phyloP scores from a whole-genome alignment of 148 eudicot species.

The Camellia sinensis region DNA sequence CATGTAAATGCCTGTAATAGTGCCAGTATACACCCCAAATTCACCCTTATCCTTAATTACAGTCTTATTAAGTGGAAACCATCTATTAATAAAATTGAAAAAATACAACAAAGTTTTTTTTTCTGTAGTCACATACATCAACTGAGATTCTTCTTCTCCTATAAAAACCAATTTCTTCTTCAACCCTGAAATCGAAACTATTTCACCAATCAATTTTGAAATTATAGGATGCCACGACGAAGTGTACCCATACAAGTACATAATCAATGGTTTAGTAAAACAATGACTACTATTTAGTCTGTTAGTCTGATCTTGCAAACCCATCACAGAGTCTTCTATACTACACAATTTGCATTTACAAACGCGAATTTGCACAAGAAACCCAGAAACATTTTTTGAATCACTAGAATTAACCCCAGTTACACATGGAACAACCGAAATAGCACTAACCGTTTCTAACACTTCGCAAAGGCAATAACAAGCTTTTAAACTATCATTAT shows the following conservation, averaged over 20 bases:
- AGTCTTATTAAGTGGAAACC: constrained; percentile 12
- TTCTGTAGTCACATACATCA: constrained; percentile 59
- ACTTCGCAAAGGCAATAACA: constrained; percentile 38
- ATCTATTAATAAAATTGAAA: constrained; percentile 8
- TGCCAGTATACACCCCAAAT: constrained; percentile 65
- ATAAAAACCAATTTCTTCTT: constrained; percentile 70
- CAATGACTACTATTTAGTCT: constrained; percentile 23
- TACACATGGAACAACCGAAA: constrained; percentile 49
- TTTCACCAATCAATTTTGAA: constrained; percentile 44
- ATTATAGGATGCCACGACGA: constrained; percentile 66
- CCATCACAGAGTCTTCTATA: constrained; percentile 14
- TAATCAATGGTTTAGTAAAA: constrained; percentile 31
- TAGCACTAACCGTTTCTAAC: constrained; percentile 63
- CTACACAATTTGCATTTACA: constrained; percentile 58
- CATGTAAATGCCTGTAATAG: constrained; percentile 62
- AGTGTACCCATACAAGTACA: constrained; percentile 57
- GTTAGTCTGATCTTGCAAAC: constrained; percentile 1
- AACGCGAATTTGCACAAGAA: constrained; percentile 48
- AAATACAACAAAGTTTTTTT: constrained; percentile 35
- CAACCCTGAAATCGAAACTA: constrained; percentile 44
- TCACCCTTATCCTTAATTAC: constrained; percentile 43
- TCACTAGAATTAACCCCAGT: constrained; percentile 17
- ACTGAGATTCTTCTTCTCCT: constrained; percentile 47
- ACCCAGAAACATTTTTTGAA: constrained; percentile 38
- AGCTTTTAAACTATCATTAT: constrained; percentile 28